Base-by-base conservation (phyloP, 768 basidiomycete species). In the Boletus pseudopeckii region DNA sequence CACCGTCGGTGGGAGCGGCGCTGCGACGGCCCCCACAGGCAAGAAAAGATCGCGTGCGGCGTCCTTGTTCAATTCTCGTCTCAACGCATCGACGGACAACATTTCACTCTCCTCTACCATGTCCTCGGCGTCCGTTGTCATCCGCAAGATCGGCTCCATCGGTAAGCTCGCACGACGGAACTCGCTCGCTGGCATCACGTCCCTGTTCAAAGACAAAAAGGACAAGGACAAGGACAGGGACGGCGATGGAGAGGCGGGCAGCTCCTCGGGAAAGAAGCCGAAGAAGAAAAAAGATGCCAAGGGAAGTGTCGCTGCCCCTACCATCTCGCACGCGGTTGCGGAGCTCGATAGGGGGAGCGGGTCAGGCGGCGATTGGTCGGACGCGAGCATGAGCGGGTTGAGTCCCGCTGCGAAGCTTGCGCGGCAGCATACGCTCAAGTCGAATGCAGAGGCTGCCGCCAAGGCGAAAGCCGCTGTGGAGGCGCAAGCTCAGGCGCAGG, bases 71-170 rank as follows among this genome's bases (percentile, higher is more conserved):
- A 97, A 93, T 70, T 83, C 89, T 58, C 85, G 88, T 59, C 73
- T 90, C 62, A 96, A 97, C 67, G 83, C 85, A 40, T 89, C 86
- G 50, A 95, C 92, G 40, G 94, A 96, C 71, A 97, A 96, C 71
- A 96, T 98, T 59, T 97, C 94, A 26, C 81, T 98, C 37, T 90
- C 88, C 18, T 94, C 91, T 8, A 97, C 96, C 42, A 95, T 97
- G 62, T 91, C 88, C 58, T 92, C 89, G 47, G 96, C 96, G 20
- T 92, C 90, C 41, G 88, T 98, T 69, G 96, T 98, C 82, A 95
- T 97, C 63, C 83, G 95, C 60, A 98, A 97, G 75, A 84, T 98
- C 44, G 90, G 95, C 4, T 85, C 85, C 37, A 86, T 97, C 73
- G 91, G 92, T 32, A 92, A 90, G 71, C 80, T 97, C 15, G 91